Percentiles rank a stretch among this genome's conserved stretches.
phyloP scores from a whole-genome alignment of 257 asterid genomes.

The Sherardia arvensis region DNA sequence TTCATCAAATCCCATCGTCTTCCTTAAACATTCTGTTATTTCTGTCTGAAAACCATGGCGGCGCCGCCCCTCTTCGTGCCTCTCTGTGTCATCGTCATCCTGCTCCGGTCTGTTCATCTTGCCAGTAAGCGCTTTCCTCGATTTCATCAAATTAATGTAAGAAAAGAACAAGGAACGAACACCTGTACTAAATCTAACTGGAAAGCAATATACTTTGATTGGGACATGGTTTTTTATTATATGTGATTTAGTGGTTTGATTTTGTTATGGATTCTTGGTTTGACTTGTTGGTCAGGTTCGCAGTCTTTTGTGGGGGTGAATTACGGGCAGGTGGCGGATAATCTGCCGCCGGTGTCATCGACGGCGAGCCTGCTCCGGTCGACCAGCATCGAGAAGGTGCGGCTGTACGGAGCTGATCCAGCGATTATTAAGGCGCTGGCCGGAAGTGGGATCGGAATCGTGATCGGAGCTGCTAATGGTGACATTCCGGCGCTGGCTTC shows the following conservation, averaged over 20 bases:
- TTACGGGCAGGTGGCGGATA: constrained; percentile 84
- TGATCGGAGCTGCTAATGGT: constrained; percentile 88
- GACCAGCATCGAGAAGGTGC: constrained; percentile 73
- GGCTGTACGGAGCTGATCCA: constrained; percentile 89
- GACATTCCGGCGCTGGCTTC: constrained; percentile 83
- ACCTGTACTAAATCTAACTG: neutral
- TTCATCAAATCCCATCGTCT: neutral
- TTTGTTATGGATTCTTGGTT: neutral
- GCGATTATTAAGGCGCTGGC: constrained; percentile 68
- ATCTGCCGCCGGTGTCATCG: constrained; percentile 78
- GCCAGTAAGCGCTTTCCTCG: constrained; percentile 7
- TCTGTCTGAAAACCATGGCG: neutral
- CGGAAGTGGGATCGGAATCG: constrained; percentile 71
- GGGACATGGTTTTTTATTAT: neutral
- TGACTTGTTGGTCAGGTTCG: constrained; percentile 33
- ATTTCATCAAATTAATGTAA: neutral
- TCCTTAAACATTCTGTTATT: neutral
- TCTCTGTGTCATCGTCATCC: neutral
- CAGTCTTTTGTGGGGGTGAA: constrained; percentile 82
- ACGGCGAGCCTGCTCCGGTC: constrained; percentile 74
- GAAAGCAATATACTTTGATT: neutral
- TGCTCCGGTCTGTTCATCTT: constrained; percentile 9
- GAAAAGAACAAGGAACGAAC: neutral
- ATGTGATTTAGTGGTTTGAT: neutral
- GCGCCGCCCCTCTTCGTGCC: neutral